Evolutionary conservation across 495 filamentous ascomycete genomes (phyloP).

Genomic region (Xylaria acuta): DNA sequence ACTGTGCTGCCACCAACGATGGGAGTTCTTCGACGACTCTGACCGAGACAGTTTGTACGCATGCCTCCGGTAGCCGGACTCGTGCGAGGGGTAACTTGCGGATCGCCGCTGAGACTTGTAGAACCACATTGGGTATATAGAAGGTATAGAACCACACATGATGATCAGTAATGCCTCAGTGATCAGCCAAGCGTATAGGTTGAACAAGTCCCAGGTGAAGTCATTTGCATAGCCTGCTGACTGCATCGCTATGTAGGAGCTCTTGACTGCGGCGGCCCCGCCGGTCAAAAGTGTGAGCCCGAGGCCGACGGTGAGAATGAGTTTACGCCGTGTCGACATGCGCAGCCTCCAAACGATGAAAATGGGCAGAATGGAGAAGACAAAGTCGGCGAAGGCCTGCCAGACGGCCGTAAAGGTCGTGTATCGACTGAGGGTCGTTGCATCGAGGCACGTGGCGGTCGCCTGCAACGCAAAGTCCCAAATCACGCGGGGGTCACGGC

Average conservation of each 20-base stretch:
- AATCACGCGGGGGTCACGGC: background rate
- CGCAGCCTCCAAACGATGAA: slow-evolving; percentile 14
- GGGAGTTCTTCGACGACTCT: background rate
- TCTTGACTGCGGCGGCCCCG: slow-evolving; percentile 7
- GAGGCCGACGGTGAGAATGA: slow-evolving; percentile 4
- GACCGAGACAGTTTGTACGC: background rate
- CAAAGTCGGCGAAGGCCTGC: slow-evolving; percentile 1
- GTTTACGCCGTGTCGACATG: slow-evolving; percentile 4
- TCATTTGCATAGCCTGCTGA: background rate
- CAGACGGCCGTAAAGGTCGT: slow-evolving; percentile 10
- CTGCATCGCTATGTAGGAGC: slow-evolving; percentile 1
- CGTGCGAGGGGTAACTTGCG: background rate
- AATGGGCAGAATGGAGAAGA: slow-evolving; percentile 17
- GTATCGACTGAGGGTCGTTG: background rate
- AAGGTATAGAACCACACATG: slow-evolving; percentile 18
- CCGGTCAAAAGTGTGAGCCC: slow-evolving; percentile 10
- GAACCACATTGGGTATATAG: slow-evolving; percentile 8
- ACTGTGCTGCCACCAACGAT: background rate
- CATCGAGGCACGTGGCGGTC: background rate
- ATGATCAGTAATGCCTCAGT: slow-evolving; percentile 12
- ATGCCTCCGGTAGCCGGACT: background rate
- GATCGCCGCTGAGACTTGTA: background rate
- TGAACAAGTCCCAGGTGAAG: slow-evolving; percentile 1
- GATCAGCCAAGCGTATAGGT: background rate
- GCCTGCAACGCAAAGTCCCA: background rate